phyloP scores from a whole-genome alignment of 805 yeast species.

The Barnettozyma populi region DNA sequence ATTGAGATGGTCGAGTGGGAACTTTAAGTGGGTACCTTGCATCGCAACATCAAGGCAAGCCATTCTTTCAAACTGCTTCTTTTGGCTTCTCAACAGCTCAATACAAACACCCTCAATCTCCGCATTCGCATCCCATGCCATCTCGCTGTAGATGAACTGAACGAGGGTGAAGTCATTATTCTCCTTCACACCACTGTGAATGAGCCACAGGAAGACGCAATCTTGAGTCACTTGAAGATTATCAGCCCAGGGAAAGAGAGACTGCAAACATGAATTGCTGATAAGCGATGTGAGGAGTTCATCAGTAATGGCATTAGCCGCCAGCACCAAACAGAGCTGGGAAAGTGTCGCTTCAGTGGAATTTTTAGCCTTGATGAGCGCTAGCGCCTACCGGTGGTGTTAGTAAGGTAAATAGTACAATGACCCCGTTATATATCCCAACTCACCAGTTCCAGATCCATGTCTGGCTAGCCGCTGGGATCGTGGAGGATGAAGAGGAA shows the following conservation, averaged over 20 bases:
- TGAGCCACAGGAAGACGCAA: not conserved
- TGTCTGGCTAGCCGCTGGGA: too few species aligned
- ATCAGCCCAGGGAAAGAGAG: not conserved
- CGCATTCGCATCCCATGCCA: not conserved
- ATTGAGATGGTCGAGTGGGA: not conserved
- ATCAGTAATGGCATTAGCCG: conserved; percentile 1
- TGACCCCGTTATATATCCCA: not conserved
- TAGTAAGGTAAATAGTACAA: not conserved
- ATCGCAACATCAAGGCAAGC: not conserved
- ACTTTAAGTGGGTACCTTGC: not conserved
- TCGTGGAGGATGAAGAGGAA: not conserved
- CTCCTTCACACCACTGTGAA: not conserved
- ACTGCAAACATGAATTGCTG: not conserved
- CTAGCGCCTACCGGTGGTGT: conserved; percentile 12
- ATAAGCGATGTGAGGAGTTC: not conserved
- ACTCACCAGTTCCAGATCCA: conserved; percentile 1
- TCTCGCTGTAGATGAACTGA: conserved; percentile 3
- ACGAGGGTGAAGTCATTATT: not conserved
- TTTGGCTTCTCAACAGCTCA: not conserved
- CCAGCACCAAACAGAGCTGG: not conserved
- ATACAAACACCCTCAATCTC: conserved; percentile 1
- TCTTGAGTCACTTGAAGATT: not conserved
- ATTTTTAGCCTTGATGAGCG: conserved; percentile 17
- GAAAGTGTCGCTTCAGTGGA: not conserved
- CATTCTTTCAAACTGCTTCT: not conserved